Conservation (phyloP, 139 green algal genomes). For the Coelastrella sp. region DNA sequence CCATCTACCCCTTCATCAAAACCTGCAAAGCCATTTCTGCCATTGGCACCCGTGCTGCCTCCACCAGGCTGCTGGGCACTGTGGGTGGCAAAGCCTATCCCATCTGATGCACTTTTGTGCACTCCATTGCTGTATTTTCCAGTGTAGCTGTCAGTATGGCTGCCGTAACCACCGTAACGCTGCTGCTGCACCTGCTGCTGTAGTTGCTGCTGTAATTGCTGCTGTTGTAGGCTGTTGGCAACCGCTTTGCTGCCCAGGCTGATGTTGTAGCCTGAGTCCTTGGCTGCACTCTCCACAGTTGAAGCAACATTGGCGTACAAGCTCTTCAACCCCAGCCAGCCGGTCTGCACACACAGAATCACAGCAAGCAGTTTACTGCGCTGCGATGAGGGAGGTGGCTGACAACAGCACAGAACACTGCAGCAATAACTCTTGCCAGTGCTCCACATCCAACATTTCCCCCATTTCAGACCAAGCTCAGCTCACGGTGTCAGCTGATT, state of each 20-base stretch:
- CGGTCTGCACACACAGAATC: conserved; percentile 45
- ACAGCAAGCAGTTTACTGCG: not conserved
- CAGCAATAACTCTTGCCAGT: too few species aligned
- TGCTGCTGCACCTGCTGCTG: conserved; percentile 1
- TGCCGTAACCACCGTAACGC: conserved; percentile 28
- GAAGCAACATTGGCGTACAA: conserved; percentile 69
- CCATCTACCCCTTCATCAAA: conserved; percentile 40
- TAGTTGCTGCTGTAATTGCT: conserved; percentile 32
- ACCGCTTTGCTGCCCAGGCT: conserved; percentile 63
- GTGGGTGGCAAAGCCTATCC: not conserved
- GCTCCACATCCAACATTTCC: too few species aligned
- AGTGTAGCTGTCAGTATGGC: too few species aligned
- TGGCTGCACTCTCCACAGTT: conserved; percentile 65
- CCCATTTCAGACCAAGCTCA: too few species aligned
- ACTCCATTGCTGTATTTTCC: conserved; percentile 27
- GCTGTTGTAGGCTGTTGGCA: conserved; percentile 36
- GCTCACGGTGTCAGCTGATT: too few species aligned
- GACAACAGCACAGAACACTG: not conserved
- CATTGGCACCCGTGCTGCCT: not conserved
- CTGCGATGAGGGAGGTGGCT: not conserved
- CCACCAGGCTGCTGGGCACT: not conserved
- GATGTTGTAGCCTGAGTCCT: conserved; percentile 62
- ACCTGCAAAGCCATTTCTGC: conserved; percentile 39
- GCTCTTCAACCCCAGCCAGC: conserved; percentile 58
- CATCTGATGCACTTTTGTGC: conserved; percentile 37